A percentile compares a stretch with the other conserved stretches of the same genome.
These are phyloP conservation scores for Aureobasidium mangrovei DNA, from an alignment of 2,329 filamentous ascomycete species.

Conservation along the genomic window DNA sequence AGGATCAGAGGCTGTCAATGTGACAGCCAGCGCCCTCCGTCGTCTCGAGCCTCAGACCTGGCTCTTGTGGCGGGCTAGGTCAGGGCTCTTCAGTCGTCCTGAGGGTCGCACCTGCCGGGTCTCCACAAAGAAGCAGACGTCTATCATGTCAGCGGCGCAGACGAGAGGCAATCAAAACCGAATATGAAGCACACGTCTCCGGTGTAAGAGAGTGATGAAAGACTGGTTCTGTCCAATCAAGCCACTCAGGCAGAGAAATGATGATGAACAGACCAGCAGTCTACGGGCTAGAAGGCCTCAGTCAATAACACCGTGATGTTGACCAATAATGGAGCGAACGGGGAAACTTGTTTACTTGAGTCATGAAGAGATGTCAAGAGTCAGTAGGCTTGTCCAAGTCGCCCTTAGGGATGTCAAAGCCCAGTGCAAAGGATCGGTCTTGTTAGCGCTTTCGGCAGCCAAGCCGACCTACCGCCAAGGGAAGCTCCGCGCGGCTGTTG, in stretches of 20 bases:
- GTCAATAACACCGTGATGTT: neutral
- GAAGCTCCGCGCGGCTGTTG: neutral
- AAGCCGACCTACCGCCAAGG: neutral
- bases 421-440: conserved; percentile 1
- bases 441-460: conserved; percentile 3
- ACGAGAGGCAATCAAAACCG: neutral
- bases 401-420: neutral
- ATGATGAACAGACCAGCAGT: neutral
- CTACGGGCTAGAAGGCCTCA: neutral
- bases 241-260: too few species aligned
- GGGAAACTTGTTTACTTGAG: neutral
- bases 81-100: too few species aligned
- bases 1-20: conserved; percentile 6
- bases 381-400: neutral
- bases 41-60: neutral
- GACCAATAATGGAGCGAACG: neutral
- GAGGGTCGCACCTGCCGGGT: neutral
- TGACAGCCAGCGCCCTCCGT: neutral
- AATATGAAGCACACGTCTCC: too few species aligned
- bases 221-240: too few species aligned
- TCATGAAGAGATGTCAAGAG: conserved; percentile 6
- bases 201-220: too few species aligned
- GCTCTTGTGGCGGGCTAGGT: neutral
- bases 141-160: neutral
- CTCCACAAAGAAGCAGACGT: neutral